Evolutionary conservation across 2,329 filamentous ascomycete species (phyloP), one percentile per base, ranked within the genome.

Genomic region (Emmonsiellopsis sp.): DNA sequence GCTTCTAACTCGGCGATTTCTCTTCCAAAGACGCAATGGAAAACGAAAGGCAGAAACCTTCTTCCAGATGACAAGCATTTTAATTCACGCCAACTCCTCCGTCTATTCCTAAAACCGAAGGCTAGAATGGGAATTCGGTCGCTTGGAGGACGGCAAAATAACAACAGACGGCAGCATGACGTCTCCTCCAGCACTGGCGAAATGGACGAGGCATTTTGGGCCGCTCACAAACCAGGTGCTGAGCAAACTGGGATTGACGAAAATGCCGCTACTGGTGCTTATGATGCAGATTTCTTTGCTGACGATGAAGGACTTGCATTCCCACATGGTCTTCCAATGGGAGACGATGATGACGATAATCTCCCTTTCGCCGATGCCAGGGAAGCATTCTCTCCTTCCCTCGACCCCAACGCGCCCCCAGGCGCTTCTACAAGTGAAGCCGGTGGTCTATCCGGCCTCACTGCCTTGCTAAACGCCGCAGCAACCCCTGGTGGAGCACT

Each of bases 61-160:
- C 82, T 98, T 4, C 92, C 94, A 2, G 93, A 98, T 64, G 93
- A 98, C 72, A 96, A 96, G 71, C 91, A 97, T 68, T 97, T 98
- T 75, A 95, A 91, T 73, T 97, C 92, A 7, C 87, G 87, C 65
- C 88, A 95, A 59, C 77, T 98, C 0, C 77, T 97, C 6, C 87
- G 84, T 49, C 79, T 98, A 1, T 98, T 97, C 78, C 78, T 97
- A 32, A 98, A 98, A 69, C 93, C 93, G 32, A 95, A 91, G 68
- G 89, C 91, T 9, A 85, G 86, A 42, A 81, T 96, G 70, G 84
- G 86, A 44, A 81, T 83, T 54, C 80, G 84, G 47, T 83, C 79
- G 57, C 72, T 76, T 44, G 74, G 80, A 46, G 74, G 74, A 36
- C 73, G 71, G 51, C 57, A 60, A 50, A 65, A 59, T 49, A 61